These are phyloP conservation scores for Tuber calosporum DNA, from an alignment of 495 filamentous ascomycete genomes.

Conservation along the genomic window DNA sequence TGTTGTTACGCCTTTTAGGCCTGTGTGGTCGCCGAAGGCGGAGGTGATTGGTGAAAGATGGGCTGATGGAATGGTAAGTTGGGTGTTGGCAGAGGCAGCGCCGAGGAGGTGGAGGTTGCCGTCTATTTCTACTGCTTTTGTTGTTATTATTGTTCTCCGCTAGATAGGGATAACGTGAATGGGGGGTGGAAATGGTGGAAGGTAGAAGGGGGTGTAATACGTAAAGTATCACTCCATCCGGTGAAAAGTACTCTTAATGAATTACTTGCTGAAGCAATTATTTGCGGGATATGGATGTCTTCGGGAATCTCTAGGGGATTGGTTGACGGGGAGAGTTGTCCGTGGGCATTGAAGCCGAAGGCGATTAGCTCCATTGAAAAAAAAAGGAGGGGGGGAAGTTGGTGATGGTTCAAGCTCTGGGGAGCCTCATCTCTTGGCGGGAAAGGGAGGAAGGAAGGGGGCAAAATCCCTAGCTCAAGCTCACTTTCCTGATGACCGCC, in stretches of 20 bases:
- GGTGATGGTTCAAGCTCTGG: background rate
- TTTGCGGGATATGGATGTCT: constrained; percentile 24
- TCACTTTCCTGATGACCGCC: background rate
- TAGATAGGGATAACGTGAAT: background rate
- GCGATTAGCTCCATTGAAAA: constrained; percentile 13
- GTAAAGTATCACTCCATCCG: constrained; percentile 33
- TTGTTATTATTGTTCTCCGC: constrained; percentile 11
- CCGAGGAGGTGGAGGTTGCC: constrained; percentile 19
- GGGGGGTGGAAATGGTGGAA: background rate
- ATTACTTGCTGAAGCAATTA: constrained; percentile 18
- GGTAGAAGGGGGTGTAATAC: constrained; percentile 12
- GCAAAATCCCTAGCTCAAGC: background rate
- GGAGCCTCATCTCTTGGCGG: constrained; percentile 32
- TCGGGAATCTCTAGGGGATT: constrained; percentile 11
- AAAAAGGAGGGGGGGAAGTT: background rate
- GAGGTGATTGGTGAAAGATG: constrained; percentile 1
- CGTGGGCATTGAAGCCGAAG: constrained; percentile 31
- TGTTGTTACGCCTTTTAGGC: constrained; percentile 17
- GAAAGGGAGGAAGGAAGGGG: background rate
- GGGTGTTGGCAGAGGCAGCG: constrained; percentile 12
- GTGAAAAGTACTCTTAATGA: constrained; percentile 25
- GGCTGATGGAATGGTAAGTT: constrained; percentile 7
- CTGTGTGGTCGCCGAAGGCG: constrained; percentile 27
- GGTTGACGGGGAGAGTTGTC: constrained; percentile 18
- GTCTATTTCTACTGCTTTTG: constrained; percentile 25